Conservation (phyloP, 177 flowering plant genomes). For the Vitis hybrid region DNA sequence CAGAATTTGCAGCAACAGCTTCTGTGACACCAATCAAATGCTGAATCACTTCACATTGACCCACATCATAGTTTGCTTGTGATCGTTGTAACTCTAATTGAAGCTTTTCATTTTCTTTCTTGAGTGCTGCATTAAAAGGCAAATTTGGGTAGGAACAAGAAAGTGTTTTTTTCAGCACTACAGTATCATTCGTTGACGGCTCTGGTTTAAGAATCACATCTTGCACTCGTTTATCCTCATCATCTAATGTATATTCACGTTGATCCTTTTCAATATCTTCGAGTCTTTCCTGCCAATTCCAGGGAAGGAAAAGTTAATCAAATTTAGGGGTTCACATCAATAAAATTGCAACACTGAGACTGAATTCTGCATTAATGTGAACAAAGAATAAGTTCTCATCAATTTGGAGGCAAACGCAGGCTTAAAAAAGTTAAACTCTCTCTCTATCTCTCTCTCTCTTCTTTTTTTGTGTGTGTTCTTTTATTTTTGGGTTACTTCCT, state of each 20-base stretch:
- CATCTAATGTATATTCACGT: constrained; percentile 90
- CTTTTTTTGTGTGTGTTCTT: no score
- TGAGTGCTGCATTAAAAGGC: constrained; percentile 66
- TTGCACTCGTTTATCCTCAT: constrained; percentile 79
- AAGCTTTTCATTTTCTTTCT: constrained; percentile 87
- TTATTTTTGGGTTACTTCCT: no score
- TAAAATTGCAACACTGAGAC: not conserved
- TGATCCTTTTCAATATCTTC: constrained; percentile 86
- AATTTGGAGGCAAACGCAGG: not conserved
- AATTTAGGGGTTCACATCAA: not conserved
- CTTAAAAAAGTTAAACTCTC: not conserved
- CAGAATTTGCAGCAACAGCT: constrained; percentile 44
- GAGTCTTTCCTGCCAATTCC: constrained; percentile 69
- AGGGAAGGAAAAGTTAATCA: not conserved
- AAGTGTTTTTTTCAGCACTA: constrained; percentile 74
- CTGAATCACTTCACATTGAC: constrained; percentile 85
- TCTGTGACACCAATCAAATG: constrained; percentile 80
- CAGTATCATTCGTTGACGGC: constrained; percentile 49
- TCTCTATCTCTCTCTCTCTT: not conserved
- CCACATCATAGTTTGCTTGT: constrained; percentile 71
- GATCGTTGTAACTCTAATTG: constrained; percentile 76
- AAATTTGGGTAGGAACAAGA: constrained; percentile 86
- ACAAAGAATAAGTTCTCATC: not conserved
- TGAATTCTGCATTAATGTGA: not conserved
- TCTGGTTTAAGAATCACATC: constrained; percentile 74